Evolutionary conservation across 2,329 filamentous ascomycete species (phyloP).

Genomic region (Alternaria dauci): DNA sequence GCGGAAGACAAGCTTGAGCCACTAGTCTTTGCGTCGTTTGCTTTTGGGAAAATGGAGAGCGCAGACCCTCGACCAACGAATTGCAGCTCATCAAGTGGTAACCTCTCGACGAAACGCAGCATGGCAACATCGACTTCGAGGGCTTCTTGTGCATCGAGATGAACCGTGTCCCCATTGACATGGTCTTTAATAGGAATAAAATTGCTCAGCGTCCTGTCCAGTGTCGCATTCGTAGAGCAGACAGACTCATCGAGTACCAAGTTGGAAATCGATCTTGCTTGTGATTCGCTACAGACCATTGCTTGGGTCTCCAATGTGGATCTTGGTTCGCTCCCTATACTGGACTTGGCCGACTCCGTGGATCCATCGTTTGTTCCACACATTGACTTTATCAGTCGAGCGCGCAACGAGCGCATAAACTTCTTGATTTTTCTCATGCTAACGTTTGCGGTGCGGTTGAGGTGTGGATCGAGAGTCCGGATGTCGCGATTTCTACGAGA

Average conservation of each 20-base stretch:
- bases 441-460: background rate
- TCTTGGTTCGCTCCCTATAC: background rate
- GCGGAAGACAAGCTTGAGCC: slow-evolving; percentile 3
- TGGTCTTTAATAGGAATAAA: background rate
- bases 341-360: background rate
- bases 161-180: background rate
- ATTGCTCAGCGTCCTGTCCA: background rate
- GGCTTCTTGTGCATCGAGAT: background rate
- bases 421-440: slow-evolving; percentile 11
- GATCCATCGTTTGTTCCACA: background rate
- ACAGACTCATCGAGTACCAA: background rate
- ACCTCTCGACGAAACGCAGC: slow-evolving; percentile 2
- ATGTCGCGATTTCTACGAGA: background rate
- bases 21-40: background rate
- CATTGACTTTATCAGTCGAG: background rate
- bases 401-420: slow-evolving; percentile 1
- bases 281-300: background rate
- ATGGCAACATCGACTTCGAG: slow-evolving; percentile 17
- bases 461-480: background rate
- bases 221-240: background rate
- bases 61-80: background rate
- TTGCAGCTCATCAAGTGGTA: slow-evolving; percentile 8
- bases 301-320: background rate
- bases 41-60: background rate
- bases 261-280: background rate